Evolutionary conservation across 352 stramenopile genomes (phyloP), one percentile per base, ranked within the genome.

Genomic region (Phytophthora colocasiae): DNA sequence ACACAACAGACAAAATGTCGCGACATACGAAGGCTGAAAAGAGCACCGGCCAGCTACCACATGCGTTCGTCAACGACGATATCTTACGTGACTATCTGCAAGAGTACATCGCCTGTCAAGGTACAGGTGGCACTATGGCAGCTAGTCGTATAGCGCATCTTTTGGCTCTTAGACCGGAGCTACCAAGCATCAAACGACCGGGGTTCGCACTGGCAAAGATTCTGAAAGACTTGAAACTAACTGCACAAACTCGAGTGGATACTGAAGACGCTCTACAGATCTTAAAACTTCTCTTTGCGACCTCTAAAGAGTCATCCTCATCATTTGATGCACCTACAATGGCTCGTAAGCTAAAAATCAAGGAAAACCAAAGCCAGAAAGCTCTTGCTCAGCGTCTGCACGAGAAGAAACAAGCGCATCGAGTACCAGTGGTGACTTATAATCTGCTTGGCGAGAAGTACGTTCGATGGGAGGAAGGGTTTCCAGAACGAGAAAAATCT

Each of bases 371-470:
- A 43, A 66, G 26, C 26, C 50, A 74, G 31, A 47, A 58, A 63
- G 38, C 43, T 36, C 39, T 56, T 15, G 27, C 61, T 27, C 53
- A 61, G 56, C 82, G 71, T 59, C 54, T 63, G 10, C 47, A 55
- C 10, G 63, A 85, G 44, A 73, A 70, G 27, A 46, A 52, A 1
- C 49, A 73, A 45, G 26, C 36, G 7, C 56, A 61, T 34, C 73
- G 65, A 10, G 78, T 81, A 29, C 52, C 80, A 7, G 68, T 91
- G 24, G 73, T 92, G 6, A 75, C 76, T 0, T 92, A 89, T 56
- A 92, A 91, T 47, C 70, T 83, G 15, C 69, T 92, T 5, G 84
- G 84, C 4, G 84, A 92, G 48, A 91, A 90, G 38, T 77, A 64
- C 7, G 73, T 91, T 57, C 78, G 71, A 19, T 92, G 81, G 81